Evolutionary conservation across 148 eudicot species (phyloP).

Genomic region (Vaccinium myrtillus): DNA sequence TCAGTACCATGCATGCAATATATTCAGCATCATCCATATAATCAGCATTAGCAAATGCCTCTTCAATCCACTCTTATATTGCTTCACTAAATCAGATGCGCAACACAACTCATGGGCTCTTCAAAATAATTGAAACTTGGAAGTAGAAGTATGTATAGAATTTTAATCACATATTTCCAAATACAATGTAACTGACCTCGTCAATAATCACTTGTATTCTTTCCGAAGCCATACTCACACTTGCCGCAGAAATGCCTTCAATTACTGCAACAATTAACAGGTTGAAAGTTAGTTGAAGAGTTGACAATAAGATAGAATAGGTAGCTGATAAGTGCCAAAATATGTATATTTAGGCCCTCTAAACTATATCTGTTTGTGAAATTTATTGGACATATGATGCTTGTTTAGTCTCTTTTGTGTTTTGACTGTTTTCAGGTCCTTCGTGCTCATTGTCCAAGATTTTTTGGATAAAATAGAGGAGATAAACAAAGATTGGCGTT

Average conservation of each 20-base stretch:
- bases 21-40: background rate
- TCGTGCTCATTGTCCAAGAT: too few species aligned
- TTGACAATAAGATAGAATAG: conserved; percentile 3
- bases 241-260: conserved; percentile 21
- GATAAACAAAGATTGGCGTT: too few species aligned
- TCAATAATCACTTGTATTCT: conserved; percentile 23
- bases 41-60: background rate
- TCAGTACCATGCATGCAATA: background rate
- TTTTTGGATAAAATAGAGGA: too few species aligned
- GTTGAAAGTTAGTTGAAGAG: conserved; percentile 6
- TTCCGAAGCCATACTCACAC: conserved; percentile 23
- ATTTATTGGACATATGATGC: too few species aligned
- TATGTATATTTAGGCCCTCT: too few species aligned
- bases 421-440: too few species aligned
- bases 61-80: background rate
- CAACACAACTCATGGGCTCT: background rate
- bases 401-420: too few species aligned
- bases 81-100: conserved; percentile 3
- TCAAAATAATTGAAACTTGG: background rate
- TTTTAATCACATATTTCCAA: conserved; percentile 5
- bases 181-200: conserved; percentile 21
- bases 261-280: conserved; percentile 22
- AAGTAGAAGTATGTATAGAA: background rate
- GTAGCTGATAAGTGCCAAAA: background rate
- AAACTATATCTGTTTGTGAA: too few species aligned